phyloP scores from a whole-genome alignment of 2,329 filamentous ascomycete species.

The Cladosporium sp. region DNA sequence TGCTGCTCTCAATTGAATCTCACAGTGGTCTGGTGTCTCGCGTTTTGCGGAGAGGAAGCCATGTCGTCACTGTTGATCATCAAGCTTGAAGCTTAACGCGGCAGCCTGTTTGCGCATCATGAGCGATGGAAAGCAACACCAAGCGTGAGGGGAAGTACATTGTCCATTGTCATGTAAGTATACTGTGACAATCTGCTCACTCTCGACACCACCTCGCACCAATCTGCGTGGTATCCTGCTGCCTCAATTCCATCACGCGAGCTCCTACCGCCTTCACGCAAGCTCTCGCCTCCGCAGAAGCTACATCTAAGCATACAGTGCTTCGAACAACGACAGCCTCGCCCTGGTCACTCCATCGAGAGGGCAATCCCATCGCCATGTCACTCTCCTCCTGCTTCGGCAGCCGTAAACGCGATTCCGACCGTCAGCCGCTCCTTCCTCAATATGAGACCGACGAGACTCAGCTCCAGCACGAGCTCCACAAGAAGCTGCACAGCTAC shows the following conservation, averaged over 20 bases:
- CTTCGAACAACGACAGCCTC: not conserved
- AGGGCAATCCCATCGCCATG: not conserved
- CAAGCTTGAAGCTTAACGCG: not conserved
- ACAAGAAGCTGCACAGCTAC: slow-evolving; percentile 88
- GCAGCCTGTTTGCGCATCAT: slow-evolving; percentile 1
- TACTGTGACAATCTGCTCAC: too few species aligned
- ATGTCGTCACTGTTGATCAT: not conserved
- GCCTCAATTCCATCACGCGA: not conserved
- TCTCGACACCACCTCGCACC: not conserved
- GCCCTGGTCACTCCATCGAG: slow-evolving; percentile 23
- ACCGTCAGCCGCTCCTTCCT: slow-evolving; percentile 75
- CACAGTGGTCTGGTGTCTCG: too few species aligned
- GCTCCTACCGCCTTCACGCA: not conserved
- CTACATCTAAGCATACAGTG: not conserved
- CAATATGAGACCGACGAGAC: slow-evolving; percentile 76
- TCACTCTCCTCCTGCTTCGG: slow-evolving; percentile 63
- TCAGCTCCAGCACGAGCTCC: slow-evolving; percentile 67
- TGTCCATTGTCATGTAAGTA: too few species aligned
- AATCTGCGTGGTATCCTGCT: not conserved
- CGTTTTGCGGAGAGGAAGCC: too few species aligned
- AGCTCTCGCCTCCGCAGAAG: not conserved
- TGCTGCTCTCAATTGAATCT: too few species aligned
- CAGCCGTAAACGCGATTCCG: slow-evolving; percentile 47
- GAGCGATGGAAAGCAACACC: not conserved
- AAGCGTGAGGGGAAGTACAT: not conserved